Conservation (phyloP, 192 early-diverging fungal species). For the Backusella parvicylindrica region DNA sequence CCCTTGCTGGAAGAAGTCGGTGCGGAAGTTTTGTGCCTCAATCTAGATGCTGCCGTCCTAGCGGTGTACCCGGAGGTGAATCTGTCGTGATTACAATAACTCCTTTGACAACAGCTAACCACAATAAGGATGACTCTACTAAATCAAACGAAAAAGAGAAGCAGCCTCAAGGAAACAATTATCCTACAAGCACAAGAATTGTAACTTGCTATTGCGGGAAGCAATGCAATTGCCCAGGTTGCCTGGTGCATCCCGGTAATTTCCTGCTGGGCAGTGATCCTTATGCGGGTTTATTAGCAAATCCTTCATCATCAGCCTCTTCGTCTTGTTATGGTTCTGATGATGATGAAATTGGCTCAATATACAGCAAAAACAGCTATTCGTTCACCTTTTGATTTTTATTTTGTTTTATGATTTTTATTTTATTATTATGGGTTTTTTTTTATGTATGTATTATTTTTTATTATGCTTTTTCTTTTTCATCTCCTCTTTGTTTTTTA, state of each 20-base stretch:
- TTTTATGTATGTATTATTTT: background rate
- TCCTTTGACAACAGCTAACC: background rate
- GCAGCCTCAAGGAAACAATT: background rate
- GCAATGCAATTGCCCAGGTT: constrained; percentile 15
- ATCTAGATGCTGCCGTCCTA: background rate
- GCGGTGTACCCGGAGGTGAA: background rate
- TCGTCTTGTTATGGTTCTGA: constrained; percentile 18
- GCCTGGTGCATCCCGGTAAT: constrained; percentile 21
- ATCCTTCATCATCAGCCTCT: constrained; percentile 5
- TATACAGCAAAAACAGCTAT: constrained; percentile 1
- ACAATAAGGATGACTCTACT: background rate
- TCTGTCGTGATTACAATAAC: constrained; percentile 18
- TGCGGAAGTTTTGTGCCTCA: constrained; percentile 10
- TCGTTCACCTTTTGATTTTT: constrained; percentile 1
- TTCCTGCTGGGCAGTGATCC: constrained; percentile 13
- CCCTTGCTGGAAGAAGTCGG: background rate
- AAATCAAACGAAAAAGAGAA: background rate
- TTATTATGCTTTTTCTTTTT: background rate
- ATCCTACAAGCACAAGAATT: constrained; percentile 2
- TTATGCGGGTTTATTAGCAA: constrained; percentile 1
- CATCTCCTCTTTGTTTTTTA: background rate
- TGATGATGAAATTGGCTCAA: background rate
- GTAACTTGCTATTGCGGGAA: constrained; percentile 20
- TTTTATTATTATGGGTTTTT: background rate
- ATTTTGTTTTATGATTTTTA: background rate